Evolutionary conservation across 345 rosid species (phyloP).

Genomic region (Populus alba): DNA sequence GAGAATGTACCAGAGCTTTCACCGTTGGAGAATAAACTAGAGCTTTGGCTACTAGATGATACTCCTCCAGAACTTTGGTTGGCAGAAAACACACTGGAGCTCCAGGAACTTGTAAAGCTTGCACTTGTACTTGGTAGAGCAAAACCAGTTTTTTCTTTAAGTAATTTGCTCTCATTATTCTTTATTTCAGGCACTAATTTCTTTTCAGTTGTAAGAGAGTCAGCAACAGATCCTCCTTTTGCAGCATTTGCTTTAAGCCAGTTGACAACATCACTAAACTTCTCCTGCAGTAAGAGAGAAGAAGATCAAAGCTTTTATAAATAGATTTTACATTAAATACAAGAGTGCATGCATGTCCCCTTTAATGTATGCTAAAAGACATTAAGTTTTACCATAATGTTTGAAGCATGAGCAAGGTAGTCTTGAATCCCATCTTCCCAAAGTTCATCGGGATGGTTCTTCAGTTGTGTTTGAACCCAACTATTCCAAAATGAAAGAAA

Average conservation of each 20-base stretch:
- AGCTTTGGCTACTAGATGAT: conserved; percentile 17
- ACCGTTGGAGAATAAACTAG: conserved; percentile 8
- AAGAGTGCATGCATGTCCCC: neutral
- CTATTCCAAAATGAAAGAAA: conserved; percentile 38
- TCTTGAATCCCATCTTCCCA: conserved; percentile 91
- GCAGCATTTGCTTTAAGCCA: conserved; percentile 75
- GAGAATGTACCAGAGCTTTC: conserved; percentile 14
- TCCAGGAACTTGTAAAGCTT: conserved; percentile 28
- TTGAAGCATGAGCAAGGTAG: conserved; percentile 74
- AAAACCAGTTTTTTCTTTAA: conserved; percentile 36
- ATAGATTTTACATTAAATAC: neutral
- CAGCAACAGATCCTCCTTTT: conserved; percentile 47
- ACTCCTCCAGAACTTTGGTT: conserved; percentile 22
- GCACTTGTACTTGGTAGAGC: conserved; percentile 24
- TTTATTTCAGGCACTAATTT: conserved; percentile 41
- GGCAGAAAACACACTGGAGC: conserved; percentile 31
- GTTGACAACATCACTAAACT: conserved; percentile 77
- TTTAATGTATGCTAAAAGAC: neutral
- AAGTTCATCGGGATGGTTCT: conserved; percentile 94
- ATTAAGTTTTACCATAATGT: conserved; percentile 52
- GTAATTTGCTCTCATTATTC: conserved; percentile 34
- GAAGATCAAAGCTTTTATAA: neutral
- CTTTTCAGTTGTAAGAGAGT: conserved; percentile 40
- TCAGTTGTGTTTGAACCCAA: conserved; percentile 90
- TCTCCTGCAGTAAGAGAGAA: conserved; percentile 47